Evolutionary conservation across 352 stramenopile species (phyloP).

Genomic region (Lagenidium sp.): DNA sequence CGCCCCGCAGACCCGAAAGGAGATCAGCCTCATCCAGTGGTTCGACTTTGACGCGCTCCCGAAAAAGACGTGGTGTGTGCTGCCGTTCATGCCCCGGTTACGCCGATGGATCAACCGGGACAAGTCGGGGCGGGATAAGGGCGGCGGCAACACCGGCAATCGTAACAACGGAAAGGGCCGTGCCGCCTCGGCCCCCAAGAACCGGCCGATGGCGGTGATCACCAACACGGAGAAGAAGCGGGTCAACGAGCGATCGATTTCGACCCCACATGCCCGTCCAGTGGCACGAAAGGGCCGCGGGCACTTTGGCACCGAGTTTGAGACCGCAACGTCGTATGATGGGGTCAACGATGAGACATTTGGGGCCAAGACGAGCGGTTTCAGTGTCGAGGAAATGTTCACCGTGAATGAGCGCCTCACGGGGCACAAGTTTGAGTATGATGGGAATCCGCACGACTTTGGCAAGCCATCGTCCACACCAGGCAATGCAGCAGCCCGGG

Average conservation of each 20-base stretch:
- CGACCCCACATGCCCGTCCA: constrained; percentile 49
- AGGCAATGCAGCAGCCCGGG: constrained; percentile 8
- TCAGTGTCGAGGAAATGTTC: constrained; percentile 95
- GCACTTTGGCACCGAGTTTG: constrained; percentile 79
- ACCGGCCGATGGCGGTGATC: constrained; percentile 39
- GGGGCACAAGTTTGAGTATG: constrained; percentile 90
- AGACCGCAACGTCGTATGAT: constrained; percentile 75
- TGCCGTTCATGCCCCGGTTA: constrained; percentile 89
- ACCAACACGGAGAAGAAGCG: constrained; percentile 42
- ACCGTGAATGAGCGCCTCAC: constrained; percentile 89
- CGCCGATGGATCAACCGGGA: constrained; percentile 86
- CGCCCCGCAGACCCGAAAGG: constrained; percentile 90
- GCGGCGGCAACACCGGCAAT: constrained; percentile 21
- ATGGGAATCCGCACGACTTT: constrained; percentile 94
- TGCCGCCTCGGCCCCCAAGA: constrained; percentile 64
- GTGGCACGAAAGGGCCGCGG: constrained; percentile 38
- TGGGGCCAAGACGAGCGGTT: constrained; percentile 52
- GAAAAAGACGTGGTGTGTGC: constrained; percentile 91
- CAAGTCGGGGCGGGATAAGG: constrained; percentile 18
- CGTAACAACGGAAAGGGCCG: too few species aligned
- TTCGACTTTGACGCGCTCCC: constrained; percentile 86
- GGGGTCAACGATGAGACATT: constrained; percentile 87
- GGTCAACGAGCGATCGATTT: constrained; percentile 48
- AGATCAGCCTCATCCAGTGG: constrained; percentile 92
- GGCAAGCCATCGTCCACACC: constrained; percentile 37